Base-by-base conservation (phyloP, 1,139 yeast genomes). In the Candida labiduridarum region DNA sequence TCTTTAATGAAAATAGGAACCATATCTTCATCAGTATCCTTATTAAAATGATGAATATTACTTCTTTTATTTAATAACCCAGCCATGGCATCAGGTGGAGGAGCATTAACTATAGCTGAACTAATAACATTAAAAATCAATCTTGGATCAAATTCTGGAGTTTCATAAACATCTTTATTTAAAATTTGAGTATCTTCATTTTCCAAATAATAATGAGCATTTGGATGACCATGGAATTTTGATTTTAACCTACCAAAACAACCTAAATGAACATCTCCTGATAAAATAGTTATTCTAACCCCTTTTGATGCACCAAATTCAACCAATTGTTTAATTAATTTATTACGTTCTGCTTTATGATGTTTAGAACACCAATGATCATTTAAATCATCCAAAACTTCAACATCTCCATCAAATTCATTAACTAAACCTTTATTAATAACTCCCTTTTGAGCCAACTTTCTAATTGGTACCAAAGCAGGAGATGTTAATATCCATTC, bases 291-390 rank as follows among this genome's bases (percentile, higher is more conserved):
- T 49, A 92, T 70, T 59, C 99, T 78, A 6, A 88, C 83, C 3
- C 86, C 85, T 56, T 79, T 67, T 29, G 69, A 59, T 36, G 87
- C 80, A 3, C 94, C 90, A 60, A 88, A 82, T 45, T 79, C 80
- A 56, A 83, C 82, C 46, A 89, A 71, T 48, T 74, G 71, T 47
- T 74, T 73, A 44, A 89, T 69, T 46, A 90, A 71, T 56, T 64
- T 64, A 66, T 89, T 89, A 53, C 97, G 78, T 67, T 89, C 97
- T 48, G 71, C 68, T 65, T 89, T 89, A 58, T 92, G 99, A 65
- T 85, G 80, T 52, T 79, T 79, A 5, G 97, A 87, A 67, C 97
- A 91, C 98, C 98, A 92, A 68, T 94, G 98, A 65, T 92, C 99
- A 63, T 91, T 87, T 64, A 94, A 77, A 65, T 92, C 98, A 63